These are phyloP conservation scores for Starmerella sirachaensis DNA, from an alignment of 805 yeast genomes.

Conservation along the genomic window DNA sequence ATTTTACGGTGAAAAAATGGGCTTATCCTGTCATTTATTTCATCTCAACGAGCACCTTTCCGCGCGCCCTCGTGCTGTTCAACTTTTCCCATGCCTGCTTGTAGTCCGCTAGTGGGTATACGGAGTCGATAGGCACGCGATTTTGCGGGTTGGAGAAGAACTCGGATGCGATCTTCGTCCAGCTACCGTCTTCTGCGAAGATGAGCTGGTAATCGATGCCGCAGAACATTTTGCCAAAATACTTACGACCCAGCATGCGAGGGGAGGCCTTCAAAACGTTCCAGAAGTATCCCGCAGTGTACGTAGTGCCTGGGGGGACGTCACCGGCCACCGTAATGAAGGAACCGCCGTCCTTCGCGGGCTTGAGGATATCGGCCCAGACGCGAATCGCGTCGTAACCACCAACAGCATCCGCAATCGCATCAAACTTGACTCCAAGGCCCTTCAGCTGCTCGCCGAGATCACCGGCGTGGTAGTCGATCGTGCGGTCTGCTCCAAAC, in stretches of 20 bases:
- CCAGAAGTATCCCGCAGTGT: conserved; percentile 9
- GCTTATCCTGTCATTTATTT: too few relatives aligned
- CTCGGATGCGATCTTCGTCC: conserved; percentile 35
- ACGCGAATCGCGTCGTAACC: conserved; percentile 38
- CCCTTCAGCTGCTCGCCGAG: conserved; percentile 4
- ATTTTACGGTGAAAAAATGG: too few relatives aligned
- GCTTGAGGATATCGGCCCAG: conserved; percentile 36
- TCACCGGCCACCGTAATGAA: conserved; percentile 53
- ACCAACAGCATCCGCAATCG: conserved; percentile 57
- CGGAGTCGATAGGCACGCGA: conserved; percentile 43
- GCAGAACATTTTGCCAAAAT: conserved; percentile 23
- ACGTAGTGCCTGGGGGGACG: conserved; percentile 14
- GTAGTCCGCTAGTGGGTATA: conserved; percentile 38
- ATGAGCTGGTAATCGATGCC: conserved; percentile 26
- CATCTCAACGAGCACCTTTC: conserved; percentile 48
- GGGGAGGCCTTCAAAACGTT: conserved; percentile 15
- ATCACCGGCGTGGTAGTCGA: conserved; percentile 23
- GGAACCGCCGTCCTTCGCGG: conserved; percentile 36
- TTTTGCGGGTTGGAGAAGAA: conserved; percentile 38
- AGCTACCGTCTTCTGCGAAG: conserved; percentile 22
- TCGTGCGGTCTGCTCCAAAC: conserved; percentile 44
- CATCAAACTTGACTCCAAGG: conserved; percentile 36
- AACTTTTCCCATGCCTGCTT: conserved; percentile 41
- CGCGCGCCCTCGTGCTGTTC: conserved; percentile 42
- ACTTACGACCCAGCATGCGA: conserved; percentile 20